Conservation (phyloP, 768 basidiomycete genomes). For the Gyrodon lividus region DNA sequence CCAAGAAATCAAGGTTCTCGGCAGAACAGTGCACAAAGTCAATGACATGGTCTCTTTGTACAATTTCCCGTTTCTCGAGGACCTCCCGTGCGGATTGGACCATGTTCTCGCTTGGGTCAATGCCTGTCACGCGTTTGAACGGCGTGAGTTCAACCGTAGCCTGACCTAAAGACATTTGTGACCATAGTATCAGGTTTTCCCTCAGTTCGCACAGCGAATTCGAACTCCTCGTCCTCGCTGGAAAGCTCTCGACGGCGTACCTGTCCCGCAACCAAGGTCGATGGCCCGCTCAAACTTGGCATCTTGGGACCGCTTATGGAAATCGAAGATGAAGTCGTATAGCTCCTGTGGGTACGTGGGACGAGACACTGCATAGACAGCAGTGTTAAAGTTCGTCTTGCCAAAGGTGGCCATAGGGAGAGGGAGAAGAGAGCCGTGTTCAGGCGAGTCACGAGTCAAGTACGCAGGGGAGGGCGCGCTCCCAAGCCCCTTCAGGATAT, state of each 20-base stretch:
- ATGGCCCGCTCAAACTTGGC: slow-evolving; percentile 55
- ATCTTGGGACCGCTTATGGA: slow-evolving; percentile 39
- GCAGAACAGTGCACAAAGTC: slow-evolving; percentile 42
- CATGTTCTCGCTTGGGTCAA: slow-evolving; percentile 80
- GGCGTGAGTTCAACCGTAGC: slow-evolving; percentile 56
- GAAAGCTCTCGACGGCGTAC: slow-evolving; percentile 32
- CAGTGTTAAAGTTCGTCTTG: slow-evolving; percentile 62
- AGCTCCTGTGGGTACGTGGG: slow-evolving; percentile 69
- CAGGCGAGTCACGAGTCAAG: not conserved
- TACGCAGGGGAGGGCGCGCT: not conserved
- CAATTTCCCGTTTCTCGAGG: slow-evolving; percentile 9
- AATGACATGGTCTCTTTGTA: slow-evolving; percentile 10
- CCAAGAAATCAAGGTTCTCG: slow-evolving; percentile 53
- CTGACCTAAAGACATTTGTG: slow-evolving; percentile 48
- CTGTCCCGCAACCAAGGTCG: slow-evolving; percentile 82
- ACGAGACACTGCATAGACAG: slow-evolving; percentile 60
- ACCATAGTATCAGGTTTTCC: too few relatives aligned
- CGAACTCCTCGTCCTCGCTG: not conserved
- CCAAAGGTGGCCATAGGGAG: slow-evolving; percentile 69
- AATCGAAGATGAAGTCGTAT: slow-evolving; percentile 61
- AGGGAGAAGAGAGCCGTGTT: too few relatives aligned
- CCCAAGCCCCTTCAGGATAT: not conserved
- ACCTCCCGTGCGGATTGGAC: slow-evolving; percentile 47
- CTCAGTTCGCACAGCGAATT: too few relatives aligned
- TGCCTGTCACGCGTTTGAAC: slow-evolving; percentile 62